These are phyloP conservation scores for Pseudozyma sp. DNA, from an alignment of 1,284 basidiomycete genomes.

Conservation along the genomic window DNA sequence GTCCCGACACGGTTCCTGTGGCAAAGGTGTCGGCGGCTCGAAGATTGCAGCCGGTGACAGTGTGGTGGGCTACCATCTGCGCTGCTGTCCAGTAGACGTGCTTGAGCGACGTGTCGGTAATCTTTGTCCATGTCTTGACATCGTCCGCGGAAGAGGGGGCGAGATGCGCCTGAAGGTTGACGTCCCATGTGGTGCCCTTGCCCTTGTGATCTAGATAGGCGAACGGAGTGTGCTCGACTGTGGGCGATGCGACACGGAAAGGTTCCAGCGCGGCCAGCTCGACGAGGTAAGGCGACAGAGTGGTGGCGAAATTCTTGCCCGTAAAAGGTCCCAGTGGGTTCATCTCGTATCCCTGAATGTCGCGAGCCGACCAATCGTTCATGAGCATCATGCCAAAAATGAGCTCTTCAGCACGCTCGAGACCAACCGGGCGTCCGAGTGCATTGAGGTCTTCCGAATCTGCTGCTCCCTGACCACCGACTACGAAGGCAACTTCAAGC, in stretches of 20 bases:
- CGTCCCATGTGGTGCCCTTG: conserved; percentile 15
- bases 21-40: conserved; percentile 28
- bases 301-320: conserved; percentile 33
- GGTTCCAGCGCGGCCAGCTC: conserved; percentile 17
- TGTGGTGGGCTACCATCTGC: conserved; percentile 42
- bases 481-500: conserved; percentile 43
- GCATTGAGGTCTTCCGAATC: conserved; percentile 8
- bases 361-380: conserved; percentile 55
- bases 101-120: conserved; percentile 21
- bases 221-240: conserved; percentile 15
- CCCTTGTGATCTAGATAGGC: conserved; percentile 15
- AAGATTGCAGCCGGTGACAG: conserved; percentile 26
- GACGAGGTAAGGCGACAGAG: conserved; percentile 34
- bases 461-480: conserved; percentile 13
- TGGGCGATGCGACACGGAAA: conserved; percentile 8
- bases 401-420: conserved; percentile 13
- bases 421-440: conserved; percentile 18
- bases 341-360: conserved; percentile 34
- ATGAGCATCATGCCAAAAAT: conserved; percentile 52
- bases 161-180: conserved; percentile 13
- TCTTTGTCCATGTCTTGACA: conserved; percentile 15
- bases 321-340: conserved; percentile 22
- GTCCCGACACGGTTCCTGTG: conserved; percentile 31
- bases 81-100: conserved; percentile 39
- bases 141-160: background rate